Percentiles rank a stretch among this genome's conserved stretches.
Conservation (phyloP, 2,329 filamentous ascomycete genomes). For the Sporothrix curviconia region DNA sequence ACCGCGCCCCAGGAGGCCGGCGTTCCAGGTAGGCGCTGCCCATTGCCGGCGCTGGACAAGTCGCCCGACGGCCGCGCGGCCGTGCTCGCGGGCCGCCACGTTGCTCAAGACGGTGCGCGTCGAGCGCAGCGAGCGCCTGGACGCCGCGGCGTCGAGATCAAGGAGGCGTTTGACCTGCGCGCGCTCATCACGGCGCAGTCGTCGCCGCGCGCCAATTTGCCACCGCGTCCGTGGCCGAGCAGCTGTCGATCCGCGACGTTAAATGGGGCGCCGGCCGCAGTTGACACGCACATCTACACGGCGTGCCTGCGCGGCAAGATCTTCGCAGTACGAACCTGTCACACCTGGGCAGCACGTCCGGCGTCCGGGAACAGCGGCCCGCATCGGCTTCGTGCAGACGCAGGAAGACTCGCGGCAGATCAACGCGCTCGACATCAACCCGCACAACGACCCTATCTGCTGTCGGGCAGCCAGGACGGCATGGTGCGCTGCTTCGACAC, state of each 20-base stretch:
- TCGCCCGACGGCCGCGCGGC: slow-evolving; percentile 50
- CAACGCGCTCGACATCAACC: slow-evolving; percentile 57
- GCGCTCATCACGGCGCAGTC: slow-evolving; percentile 46
- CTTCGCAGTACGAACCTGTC: slow-evolving; percentile 56
- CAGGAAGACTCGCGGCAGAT: slow-evolving; percentile 58
- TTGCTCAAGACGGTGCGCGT: slow-evolving; percentile 55
- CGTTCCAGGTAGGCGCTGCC: slow-evolving; percentile 46
- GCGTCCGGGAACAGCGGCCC: slow-evolving; percentile 30
- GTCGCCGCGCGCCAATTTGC: slow-evolving; percentile 36
- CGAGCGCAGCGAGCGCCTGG: slow-evolving; percentile 30
- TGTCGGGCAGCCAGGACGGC: slow-evolving; percentile 60
- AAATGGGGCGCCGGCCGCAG: slow-evolving; percentile 46
- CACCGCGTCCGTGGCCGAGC: slow-evolving; percentile 40
- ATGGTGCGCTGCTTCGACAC: slow-evolving; percentile 57
- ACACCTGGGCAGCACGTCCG: slow-evolving; percentile 38
- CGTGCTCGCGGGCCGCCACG: slow-evolving; percentile 52
- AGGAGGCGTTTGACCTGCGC: slow-evolving; percentile 53
- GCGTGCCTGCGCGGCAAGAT: slow-evolving; percentile 59
- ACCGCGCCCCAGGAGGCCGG: slow-evolving; percentile 49
- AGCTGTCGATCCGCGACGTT: slow-evolving; percentile 58
- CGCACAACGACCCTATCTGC: slow-evolving; percentile 49
- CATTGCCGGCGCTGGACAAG: slow-evolving; percentile 51
- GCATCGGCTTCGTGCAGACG: slow-evolving; percentile 49
- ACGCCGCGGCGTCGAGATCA: slow-evolving; percentile 33
- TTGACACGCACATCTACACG: slow-evolving; percentile 51